Percentiles rank a stretch among this genome's conserved stretches.
Evolutionary conservation across 1,284 basidiomycete genomes (phyloP).

Genomic region (Irpex rosettiformis): DNA sequence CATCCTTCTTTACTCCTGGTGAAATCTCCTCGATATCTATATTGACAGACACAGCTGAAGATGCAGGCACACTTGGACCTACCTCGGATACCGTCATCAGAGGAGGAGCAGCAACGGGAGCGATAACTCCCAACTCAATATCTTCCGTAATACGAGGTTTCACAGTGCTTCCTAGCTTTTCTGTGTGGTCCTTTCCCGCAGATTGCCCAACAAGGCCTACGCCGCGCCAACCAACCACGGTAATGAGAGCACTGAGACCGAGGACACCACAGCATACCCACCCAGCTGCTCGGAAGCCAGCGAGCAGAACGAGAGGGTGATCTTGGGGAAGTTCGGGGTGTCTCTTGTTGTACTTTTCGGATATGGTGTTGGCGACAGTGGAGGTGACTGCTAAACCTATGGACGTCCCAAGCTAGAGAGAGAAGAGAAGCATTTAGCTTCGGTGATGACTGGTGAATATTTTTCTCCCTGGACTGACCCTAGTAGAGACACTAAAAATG

Average conservation of each 20-base stretch:
- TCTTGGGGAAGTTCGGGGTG: slow-evolving; percentile 21
- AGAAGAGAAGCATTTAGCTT: background rate
- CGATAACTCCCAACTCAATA: too few species aligned
- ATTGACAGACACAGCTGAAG: background rate
- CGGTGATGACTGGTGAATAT: background rate
- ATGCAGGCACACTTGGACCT: background rate
- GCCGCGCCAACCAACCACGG: slow-evolving; percentile 27
- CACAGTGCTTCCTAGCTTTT: too few species aligned
- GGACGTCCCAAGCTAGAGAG: slow-evolving; percentile 31
- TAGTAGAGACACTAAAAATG: slow-evolving; percentile 34
- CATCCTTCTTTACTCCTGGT: background rate
- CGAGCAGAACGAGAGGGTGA: slow-evolving; percentile 31
- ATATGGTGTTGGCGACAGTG: slow-evolving; percentile 28
- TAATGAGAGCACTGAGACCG: slow-evolving; percentile 23
- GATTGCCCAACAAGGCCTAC: slow-evolving; percentile 27
- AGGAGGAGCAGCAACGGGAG: background rate
- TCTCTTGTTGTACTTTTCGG: slow-evolving; percentile 20
- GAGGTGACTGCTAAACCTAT: slow-evolving; percentile 32
- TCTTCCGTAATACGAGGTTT: too few species aligned
- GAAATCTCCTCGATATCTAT: background rate
- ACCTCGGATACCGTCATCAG: background rate
- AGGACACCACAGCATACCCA: slow-evolving; percentile 29
- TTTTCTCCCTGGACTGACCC: slow-evolving; percentile 19
- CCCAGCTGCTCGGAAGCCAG: slow-evolving; percentile 31
- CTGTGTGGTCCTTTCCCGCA: too few species aligned